phyloP scores from a whole-genome alignment of 306 rosid genomes.

The Vigna radiata region DNA sequence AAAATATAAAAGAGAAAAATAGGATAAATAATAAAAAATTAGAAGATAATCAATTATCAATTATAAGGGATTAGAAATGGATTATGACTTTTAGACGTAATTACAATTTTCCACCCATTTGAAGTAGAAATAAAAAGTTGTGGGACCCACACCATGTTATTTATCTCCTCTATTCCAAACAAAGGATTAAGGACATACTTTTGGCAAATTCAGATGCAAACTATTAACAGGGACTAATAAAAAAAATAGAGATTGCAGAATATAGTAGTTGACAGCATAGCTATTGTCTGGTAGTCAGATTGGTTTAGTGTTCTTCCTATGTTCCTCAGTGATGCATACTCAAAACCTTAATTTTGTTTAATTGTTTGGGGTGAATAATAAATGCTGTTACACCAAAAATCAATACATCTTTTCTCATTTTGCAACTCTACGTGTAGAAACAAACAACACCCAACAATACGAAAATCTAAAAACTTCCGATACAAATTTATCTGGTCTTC shows the following conservation, averaged over 20 bases:
- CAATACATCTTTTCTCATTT: neutral
- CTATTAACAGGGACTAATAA: constrained; percentile 5
- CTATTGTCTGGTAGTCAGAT: constrained; percentile 22
- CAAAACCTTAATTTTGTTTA: constrained; percentile 3
- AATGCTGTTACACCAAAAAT: constrained; percentile 23
- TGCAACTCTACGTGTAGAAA: constrained; percentile 14
- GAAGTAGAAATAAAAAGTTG: neutral
- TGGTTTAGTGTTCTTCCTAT: constrained; percentile 16
- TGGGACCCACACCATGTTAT: too few relatives aligned
- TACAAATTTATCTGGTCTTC: constrained; percentile 24
- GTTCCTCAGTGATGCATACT: constrained; percentile 12
- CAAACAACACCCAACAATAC: constrained; percentile 21
- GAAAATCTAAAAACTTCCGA: constrained; percentile 17
- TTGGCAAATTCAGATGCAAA: constrained; percentile 31
- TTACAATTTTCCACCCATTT: neutral
- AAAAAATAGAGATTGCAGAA: constrained; percentile 21
- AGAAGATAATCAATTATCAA: too few relatives aligned
- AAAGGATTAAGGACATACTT: neutral
- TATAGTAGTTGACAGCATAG: constrained; percentile 15
- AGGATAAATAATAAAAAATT: neutral
- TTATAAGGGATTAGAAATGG: too few relatives aligned
- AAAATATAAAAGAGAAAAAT: neutral
- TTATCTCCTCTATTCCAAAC: neutral
- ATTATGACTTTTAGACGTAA: neutral
- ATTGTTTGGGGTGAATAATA: constrained; percentile 5